Conservation (phyloP, 1,284 basidiomycete genomes). For the Tremellales sp. region DNA sequence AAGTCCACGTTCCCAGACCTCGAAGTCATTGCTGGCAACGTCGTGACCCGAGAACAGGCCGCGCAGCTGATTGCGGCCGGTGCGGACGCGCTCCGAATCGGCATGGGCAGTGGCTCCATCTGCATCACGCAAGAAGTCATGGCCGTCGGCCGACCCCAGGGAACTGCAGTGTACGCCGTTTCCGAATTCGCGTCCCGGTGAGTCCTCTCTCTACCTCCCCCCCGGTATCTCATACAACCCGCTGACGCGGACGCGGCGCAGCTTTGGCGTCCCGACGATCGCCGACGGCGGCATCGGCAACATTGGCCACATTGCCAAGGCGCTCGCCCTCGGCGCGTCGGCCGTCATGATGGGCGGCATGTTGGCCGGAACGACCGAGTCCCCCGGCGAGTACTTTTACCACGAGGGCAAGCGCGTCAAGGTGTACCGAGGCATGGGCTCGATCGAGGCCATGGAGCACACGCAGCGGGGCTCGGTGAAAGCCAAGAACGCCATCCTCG, state of each 20-base stretch:
- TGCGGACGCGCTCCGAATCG: constrained; percentile 88
- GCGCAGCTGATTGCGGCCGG: constrained; percentile 90
- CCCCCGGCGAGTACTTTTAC: constrained; percentile 98
- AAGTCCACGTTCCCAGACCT: constrained; percentile 77
- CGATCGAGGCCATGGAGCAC: constrained; percentile 92
- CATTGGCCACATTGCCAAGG: constrained; percentile 97
- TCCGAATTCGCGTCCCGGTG: constrained; percentile 74
- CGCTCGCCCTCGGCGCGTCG: constrained; percentile 84
- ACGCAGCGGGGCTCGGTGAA: constrained; percentile 53
- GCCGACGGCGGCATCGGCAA: constrained; percentile 97
- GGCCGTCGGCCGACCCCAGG: constrained; percentile 98
- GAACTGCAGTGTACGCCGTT: constrained; percentile 91
- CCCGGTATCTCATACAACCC: background rate
- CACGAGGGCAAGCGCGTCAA: constrained; percentile 98
- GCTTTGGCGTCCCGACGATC: constrained; percentile 94
- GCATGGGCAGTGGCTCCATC: constrained; percentile 98
- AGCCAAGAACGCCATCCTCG: constrained; percentile 54
- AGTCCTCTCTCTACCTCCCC: constrained; percentile 1
- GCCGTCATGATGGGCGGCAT: constrained; percentile 99
- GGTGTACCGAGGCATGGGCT: constrained; percentile 98
- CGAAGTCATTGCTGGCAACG: constrained; percentile 95
- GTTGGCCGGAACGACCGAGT: constrained; percentile 93
- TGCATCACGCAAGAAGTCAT: constrained; percentile 99
- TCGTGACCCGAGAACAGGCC: constrained; percentile 96
- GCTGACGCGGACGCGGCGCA: too few relatives aligned